Conservation (phyloP, 176 grass and related monocot genomes). For the Coix lacrymajobi region DNA sequence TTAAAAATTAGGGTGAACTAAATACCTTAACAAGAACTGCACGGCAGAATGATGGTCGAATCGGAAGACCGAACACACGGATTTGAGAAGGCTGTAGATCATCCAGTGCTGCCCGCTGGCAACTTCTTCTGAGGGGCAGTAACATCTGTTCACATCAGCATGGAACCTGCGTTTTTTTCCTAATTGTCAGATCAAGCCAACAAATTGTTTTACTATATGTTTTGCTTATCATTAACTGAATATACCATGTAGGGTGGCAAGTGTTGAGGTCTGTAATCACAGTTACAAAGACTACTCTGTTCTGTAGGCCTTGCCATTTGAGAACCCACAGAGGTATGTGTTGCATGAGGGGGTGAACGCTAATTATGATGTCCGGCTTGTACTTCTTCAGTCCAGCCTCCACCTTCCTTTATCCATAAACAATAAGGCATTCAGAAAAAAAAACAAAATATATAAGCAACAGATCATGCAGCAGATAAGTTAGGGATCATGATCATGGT, state of each 20-base stretch:
- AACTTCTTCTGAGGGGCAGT: slow-evolving; percentile 94
- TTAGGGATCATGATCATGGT: background rate
- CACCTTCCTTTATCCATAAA: slow-evolving; percentile 81
- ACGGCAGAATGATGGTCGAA: slow-evolving; percentile 88
- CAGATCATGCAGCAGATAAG: background rate
- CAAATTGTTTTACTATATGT: background rate
- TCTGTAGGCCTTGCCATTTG: slow-evolving; percentile 97
- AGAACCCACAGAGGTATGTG: slow-evolving; percentile 96
- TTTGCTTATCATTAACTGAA: background rate
- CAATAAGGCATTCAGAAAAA: slow-evolving; percentile 28
- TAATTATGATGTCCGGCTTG: slow-evolving; percentile 98
- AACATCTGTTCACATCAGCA: slow-evolving; percentile 85
- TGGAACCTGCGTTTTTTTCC: slow-evolving; percentile 61
- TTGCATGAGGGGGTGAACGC: slow-evolving; percentile 94
- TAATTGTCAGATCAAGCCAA: background rate
- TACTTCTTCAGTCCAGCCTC: slow-evolving; percentile 98
- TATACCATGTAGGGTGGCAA: slow-evolving; percentile 84
- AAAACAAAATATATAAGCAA: background rate
- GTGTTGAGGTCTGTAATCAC: slow-evolving; percentile 97
- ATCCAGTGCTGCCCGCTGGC: slow-evolving; percentile 77
- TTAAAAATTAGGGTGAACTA: background rate
- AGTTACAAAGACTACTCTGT: slow-evolving; percentile 72
- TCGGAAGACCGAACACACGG: slow-evolving; percentile 79
- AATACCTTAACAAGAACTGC: slow-evolving; percentile 84
- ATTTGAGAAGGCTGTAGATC: slow-evolving; percentile 70